Evolutionary conservation across 1,284 basidiomycete species (phyloP).

Genomic region (Mycena sp.): DNA sequence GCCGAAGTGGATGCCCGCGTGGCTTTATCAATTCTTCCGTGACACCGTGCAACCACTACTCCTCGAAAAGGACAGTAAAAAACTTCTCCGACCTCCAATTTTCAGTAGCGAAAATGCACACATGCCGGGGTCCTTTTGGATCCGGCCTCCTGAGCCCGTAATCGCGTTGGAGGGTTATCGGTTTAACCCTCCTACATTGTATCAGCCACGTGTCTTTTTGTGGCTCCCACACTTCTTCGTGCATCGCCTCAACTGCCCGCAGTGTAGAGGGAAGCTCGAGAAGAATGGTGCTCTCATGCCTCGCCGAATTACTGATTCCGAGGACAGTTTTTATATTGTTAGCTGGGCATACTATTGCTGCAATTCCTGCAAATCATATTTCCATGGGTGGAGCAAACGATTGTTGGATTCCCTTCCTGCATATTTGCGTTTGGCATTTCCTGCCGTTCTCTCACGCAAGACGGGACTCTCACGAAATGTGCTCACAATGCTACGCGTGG

Average conservation of each 20-base stretch:
- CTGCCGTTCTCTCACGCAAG: constrained; percentile 10
- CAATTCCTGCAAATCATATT: constrained; percentile 1
- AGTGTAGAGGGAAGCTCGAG: constrained; percentile 7
- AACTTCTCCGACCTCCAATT: neutral
- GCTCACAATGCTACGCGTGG: constrained; percentile 6
- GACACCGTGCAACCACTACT: neutral
- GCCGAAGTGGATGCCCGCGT: neutral
- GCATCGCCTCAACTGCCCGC: constrained; percentile 1
- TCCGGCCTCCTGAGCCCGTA: constrained; percentile 14
- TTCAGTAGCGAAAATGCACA: neutral
- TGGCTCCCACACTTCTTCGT: constrained; percentile 23
- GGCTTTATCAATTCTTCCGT: neutral
- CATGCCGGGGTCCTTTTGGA: constrained; percentile 6
- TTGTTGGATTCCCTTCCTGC: constrained; percentile 11
- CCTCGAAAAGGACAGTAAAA: neutral
- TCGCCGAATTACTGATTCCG: constrained; percentile 13
- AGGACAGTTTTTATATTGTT: constrained; percentile 20
- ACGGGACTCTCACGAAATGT: constrained; percentile 14
- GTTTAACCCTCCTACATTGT: constrained; percentile 5
- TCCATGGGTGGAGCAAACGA: constrained; percentile 10
- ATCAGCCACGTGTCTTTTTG: constrained; percentile 14
- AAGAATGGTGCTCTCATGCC: constrained; percentile 23
- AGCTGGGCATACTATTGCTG: constrained; percentile 25
- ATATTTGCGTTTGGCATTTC: constrained; percentile 13
- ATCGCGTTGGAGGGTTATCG: neutral